Base-by-base conservation (phyloP, 176 grass and related monocot genomes). In the Hordeum marinum region DNA sequence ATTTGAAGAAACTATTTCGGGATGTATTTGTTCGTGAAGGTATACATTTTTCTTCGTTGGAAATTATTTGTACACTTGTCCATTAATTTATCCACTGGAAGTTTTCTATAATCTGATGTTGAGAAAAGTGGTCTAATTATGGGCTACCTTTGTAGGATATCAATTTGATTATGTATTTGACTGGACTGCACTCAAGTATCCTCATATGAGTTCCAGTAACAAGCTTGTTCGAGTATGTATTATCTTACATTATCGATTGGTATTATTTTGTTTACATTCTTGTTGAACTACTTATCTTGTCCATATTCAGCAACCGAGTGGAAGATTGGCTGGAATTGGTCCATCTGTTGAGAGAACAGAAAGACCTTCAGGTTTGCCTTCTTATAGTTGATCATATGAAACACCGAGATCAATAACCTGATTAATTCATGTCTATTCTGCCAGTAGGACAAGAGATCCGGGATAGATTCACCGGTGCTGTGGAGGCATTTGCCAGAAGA, bases 91-190 rank as follows among this genome's bases (percentile, higher is more conserved):
- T 69, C 37, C 21, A 20, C 20, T 79, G 5, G 26, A 60, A 26
- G 26, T 80, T 50, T 61, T 55, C 35, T 62, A 76, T 36, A 18
- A 11, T 40, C 9, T 50, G 13, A 17, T 58, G 26, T 70, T 69
- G 7, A 59, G 25, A 75, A 54, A 39, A 21, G 41, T 32, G 45
- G 27, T 39, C 32, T 89, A 46, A 85, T 64, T 46, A 76, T 72
- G 6, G 3, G 87, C 31, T 37, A 64, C 63, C 42, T 76, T 21
- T 87, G 32, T 88, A 98, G 95, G 95, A 55, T 91, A 94, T 82
- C 90, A 98, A 85, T 94, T 94, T 59, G 95, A 98, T 85, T 98
- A 94, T 58, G 90, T 98, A 35, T 98, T 98, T 85, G 95, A 98
- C 77, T 94, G 92, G 95, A 98, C 95, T 27, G 78, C 84, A 63